These are phyloP conservation scores for Boletus calvinii DNA, from an alignment of 1,284 basidiomycete genomes.

Conservation along the genomic window DNA sequence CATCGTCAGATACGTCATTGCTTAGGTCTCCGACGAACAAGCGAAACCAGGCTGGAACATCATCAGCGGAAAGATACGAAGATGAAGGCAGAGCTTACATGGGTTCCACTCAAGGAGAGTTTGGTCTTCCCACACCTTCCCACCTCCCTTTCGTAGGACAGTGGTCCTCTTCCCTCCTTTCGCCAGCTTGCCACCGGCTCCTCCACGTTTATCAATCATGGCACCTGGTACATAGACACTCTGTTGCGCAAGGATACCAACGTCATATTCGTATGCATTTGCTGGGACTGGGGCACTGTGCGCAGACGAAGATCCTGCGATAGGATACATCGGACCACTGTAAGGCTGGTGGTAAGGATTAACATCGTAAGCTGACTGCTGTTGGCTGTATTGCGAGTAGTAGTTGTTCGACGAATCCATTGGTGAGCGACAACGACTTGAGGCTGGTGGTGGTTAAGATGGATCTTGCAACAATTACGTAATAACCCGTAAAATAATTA, in stretches of 20 bases:
- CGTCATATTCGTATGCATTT: conserved; percentile 89
- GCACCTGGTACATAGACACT: conserved; percentile 87
- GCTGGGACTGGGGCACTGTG: conserved; percentile 79
- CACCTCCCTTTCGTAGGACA: conserved; percentile 91
- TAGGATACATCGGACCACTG: conserved; percentile 68
- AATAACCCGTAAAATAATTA: conserved; percentile 8
- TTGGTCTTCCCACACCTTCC: conserved; percentile 97
- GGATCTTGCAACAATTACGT: conserved; percentile 19
- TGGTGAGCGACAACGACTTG: not conserved
- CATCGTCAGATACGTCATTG: conserved; percentile 96
- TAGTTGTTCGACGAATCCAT: conserved; percentile 34
- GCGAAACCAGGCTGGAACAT: conserved; percentile 84
- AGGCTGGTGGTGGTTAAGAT: not conserved
- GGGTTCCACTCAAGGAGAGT: conserved; percentile 98
- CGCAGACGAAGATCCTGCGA: conserved; percentile 61
- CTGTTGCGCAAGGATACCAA: conserved; percentile 82
- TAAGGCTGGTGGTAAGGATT: conserved; percentile 80
- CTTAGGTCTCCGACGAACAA: conserved; percentile 98
- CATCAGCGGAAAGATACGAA: not conserved
- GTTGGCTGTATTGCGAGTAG: conserved; percentile 46
- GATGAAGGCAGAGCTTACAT: conserved; percentile 52
- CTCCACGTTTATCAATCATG: conserved; percentile 82
- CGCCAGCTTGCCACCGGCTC: conserved; percentile 78
- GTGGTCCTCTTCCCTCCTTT: conserved; percentile 93
- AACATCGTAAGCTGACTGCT: conserved; percentile 55